Evolutionary conservation across 306 rosid genomes (phyloP), one percentile per base, ranked within the genome.

Genomic region (Clitoria ternatea): DNA sequence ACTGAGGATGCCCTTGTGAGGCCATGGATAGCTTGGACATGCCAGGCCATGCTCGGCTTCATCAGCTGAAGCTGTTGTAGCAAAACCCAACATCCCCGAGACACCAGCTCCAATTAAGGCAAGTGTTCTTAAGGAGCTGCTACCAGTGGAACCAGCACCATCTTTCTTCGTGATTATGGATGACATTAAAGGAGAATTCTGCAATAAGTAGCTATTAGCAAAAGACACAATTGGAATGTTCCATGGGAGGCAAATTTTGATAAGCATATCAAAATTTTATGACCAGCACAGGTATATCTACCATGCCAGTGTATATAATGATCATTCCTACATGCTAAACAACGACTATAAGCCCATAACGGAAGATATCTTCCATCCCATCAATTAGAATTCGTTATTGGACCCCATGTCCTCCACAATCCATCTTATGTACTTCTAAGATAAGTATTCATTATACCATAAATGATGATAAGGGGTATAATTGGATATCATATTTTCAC

Each of bases 41-140:
- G 81, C 96, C 52, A 95, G 86, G 72, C 99, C 97, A 69, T 95
- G 97, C 71, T 95, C 99, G 47, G 97, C 96, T 83, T 95, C 99
- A 86, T 95, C 99, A 61, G 97, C 95, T 44, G 87, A 83, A 70
- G 97, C 94, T 5, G 85, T 70, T 20, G 96, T 85, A 49, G 92
- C 87, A 82, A 95, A 91, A 79, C 97, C 69, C 23, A 95, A 76
- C 13, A 91, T 55, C 33, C 99, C 96, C 2, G 97, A 86, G 45
- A 95, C 74, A 44, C 97, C 88, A 27, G 91, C 99, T 72, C 97
- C 99, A 72, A 95, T 49, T 53, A 95, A 86, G 4, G 97, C 99
- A 77, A 95, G 84, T 45, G 85, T 90, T 79, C 96, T 87, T 12
- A 95, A 70, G 55, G 97, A 87, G 69, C 77, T 86, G 9, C 73